Percentiles rank a stretch among this genome's conserved stretches.
phyloP scores from a whole-genome alignment of 208 protist genomes.

The Blastocrithidia nonstop region DNA sequence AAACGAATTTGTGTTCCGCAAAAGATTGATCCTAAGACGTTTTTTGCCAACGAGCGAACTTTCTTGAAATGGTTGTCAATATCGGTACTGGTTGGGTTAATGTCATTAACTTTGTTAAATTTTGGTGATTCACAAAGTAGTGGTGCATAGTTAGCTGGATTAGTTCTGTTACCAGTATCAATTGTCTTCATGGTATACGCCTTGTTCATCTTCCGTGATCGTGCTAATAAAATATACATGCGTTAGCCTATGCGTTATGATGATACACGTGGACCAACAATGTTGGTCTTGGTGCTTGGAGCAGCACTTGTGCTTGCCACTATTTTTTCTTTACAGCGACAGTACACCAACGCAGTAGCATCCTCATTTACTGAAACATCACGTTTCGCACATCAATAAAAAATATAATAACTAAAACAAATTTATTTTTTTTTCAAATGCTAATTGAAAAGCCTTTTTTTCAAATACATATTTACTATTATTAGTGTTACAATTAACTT shows the following conservation, averaged over 20 bases:
- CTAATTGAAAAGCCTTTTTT: no score
- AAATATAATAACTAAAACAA: no score
- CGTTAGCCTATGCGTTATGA: slow-evolving; percentile 85
- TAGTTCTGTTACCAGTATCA: slow-evolving; percentile 69
- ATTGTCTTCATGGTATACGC: slow-evolving; percentile 87
- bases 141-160: slow-evolving; percentile 61
- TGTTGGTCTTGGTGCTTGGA: slow-evolving; percentile 73
- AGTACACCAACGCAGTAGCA: slow-evolving; percentile 42
- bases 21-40: slow-evolving; percentile 88
- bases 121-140: slow-evolving; percentile 69
- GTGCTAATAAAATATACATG: slow-evolving; percentile 86
- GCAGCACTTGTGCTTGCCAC: slow-evolving; percentile 56
- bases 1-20: slow-evolving; percentile 82
- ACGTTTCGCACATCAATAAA: slow-evolving; percentile 26
- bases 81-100: slow-evolving; percentile 76
- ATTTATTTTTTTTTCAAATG: no score
- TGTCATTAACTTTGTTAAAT: slow-evolving; percentile 75
- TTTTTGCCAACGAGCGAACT: slow-evolving; percentile 86
- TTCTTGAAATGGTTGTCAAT: slow-evolving; percentile 89
- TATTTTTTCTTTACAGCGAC: slow-evolving; percentile 73
- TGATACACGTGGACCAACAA: slow-evolving; percentile 73
- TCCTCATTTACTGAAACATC: slow-evolving; percentile 40
- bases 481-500: no score
- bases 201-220: slow-evolving; percentile 73
- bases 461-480: no score